These are phyloP conservation scores for Zygotorulaspora danielsina DNA, from an alignment of 805 yeast species.

Conservation along the genomic window DNA sequence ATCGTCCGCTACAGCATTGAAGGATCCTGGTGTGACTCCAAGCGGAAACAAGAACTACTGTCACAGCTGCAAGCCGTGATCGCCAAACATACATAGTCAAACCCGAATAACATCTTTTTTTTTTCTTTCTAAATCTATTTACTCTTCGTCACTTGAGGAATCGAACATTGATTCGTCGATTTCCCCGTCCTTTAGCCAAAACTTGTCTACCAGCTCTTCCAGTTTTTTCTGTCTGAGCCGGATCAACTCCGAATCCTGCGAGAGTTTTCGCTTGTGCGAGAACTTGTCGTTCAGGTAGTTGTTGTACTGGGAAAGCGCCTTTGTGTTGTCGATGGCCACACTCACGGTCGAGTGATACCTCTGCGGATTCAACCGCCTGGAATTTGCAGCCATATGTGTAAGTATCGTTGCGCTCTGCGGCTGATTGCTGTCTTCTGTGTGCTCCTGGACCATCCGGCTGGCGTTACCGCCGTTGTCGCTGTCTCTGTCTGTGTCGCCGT, in stretches of 20 bases:
- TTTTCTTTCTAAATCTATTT: too few species aligned
- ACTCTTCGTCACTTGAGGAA: conserved; percentile 32
- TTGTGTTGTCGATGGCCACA: conserved; percentile 2
- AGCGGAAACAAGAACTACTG: conserved; percentile 48
- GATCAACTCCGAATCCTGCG: conserved; percentile 4
- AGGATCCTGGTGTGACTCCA: conserved; percentile 70
- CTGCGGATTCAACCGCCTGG: conserved; percentile 10
- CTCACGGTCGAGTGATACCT: conserved; percentile 6
- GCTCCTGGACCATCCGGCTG: background rate
- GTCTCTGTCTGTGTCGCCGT: background rate
- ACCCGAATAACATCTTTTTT: too few species aligned
- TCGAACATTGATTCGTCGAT: conserved; percentile 31
- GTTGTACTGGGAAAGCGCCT: conserved; percentile 16
- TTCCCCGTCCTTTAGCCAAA: conserved; percentile 28
- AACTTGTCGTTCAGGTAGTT: conserved; percentile 15
- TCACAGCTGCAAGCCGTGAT: conserved; percentile 41
- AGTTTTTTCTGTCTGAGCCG: conserved; percentile 8
- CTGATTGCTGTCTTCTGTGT: background rate
- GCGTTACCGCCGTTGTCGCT: background rate
- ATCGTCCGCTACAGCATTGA: conserved; percentile 63
- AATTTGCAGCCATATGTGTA: background rate
- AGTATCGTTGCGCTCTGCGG: background rate
- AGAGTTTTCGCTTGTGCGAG: conserved; percentile 1
- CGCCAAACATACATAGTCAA: conserved; percentile 33
- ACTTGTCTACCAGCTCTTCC: conserved; percentile 21